These are phyloP conservation scores for Hirsutella thompsonii DNA, from an alignment of 2,329 filamentous ascomycete species.

Conservation along the genomic window DNA sequence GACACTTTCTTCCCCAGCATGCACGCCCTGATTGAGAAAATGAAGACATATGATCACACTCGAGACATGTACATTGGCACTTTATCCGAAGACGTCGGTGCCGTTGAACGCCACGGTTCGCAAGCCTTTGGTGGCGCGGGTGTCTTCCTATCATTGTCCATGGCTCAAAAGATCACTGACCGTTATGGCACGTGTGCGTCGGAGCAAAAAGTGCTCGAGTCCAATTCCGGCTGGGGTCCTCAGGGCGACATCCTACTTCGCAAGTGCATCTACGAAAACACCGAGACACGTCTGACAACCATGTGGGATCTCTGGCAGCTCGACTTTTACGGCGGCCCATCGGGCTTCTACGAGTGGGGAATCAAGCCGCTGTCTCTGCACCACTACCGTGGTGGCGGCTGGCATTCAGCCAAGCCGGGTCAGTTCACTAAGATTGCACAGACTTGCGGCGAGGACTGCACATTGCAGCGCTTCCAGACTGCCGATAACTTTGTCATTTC, in stretches of 20 bases:
- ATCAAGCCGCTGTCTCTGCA: conserved; percentile 48
- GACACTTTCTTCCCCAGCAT: conserved; percentile 54
- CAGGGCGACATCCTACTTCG: conserved; percentile 49
- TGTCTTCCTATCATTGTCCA: conserved; percentile 44
- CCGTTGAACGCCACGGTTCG: conserved; percentile 46
- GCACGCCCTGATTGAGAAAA: conserved; percentile 35
- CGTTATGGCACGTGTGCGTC: conserved; percentile 32
- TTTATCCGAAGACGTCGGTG: conserved; percentile 47
- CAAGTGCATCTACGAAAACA: conserved; percentile 52
- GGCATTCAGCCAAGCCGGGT: conserved; percentile 40
- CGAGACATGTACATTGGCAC: conserved; percentile 46
- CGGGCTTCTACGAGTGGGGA: conserved; percentile 51
- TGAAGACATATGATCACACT: conserved; percentile 37
- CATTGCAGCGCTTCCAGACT: conserved; percentile 44
- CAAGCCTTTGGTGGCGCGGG: conserved; percentile 53
- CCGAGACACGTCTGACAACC: conserved; percentile 41
- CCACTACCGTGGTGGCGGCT: conserved; percentile 48
- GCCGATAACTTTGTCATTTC: conserved; percentile 41
- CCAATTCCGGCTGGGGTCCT: conserved; percentile 45
- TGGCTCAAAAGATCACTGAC: conserved; percentile 31
- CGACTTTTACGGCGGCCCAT: conserved; percentile 46
- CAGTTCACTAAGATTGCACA: conserved; percentile 44
- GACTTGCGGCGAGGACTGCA: conserved; percentile 48
- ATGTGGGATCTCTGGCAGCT: conserved; percentile 48
- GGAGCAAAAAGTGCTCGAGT: conserved; percentile 36